Conservation (phyloP, 495 filamentous ascomycete genomes). For the Penicillium desertorum region DNA sequence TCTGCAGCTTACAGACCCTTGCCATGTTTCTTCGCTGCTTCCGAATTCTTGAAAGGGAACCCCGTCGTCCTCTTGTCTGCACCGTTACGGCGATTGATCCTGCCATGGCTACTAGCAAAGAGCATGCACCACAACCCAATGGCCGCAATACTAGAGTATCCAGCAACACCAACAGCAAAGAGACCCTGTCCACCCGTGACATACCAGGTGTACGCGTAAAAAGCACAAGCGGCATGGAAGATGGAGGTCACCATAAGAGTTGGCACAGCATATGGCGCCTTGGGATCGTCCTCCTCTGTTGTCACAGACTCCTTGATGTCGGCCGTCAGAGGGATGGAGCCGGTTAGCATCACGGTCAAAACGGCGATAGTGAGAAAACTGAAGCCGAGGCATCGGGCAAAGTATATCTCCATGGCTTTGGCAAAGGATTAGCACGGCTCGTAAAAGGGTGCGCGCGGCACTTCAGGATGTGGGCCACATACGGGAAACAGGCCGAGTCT, state of each 20-base stretch:
- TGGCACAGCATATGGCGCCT: conserved; percentile 67
- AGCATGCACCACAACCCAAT: conserved; percentile 73
- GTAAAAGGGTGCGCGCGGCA: not conserved
- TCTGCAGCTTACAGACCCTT: conserved; percentile 26
- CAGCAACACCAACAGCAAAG: conserved; percentile 56
- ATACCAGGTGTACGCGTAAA: conserved; percentile 69
- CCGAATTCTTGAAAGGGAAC: conserved; percentile 64
- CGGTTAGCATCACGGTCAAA: conserved; percentile 67
- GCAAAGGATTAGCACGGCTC: not conserved
- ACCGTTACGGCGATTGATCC: conserved; percentile 67
- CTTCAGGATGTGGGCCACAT: conserved; percentile 20
- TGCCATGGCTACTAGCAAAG: conserved; percentile 64
- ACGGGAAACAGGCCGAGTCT: conserved; percentile 56
- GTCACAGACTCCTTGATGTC: conserved; percentile 41
- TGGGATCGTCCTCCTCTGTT: conserved; percentile 51
- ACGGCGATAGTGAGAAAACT: conserved; percentile 63
- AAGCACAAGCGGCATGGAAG: conserved; percentile 62
- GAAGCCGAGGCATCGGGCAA: conserved; percentile 68
- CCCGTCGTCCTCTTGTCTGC: conserved; percentile 77
- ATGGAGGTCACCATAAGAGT: conserved; percentile 63
- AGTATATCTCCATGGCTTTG: conserved; percentile 70
- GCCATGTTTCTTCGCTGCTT: conserved; percentile 58
- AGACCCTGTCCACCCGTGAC: conserved; percentile 48
- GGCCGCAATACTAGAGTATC: conserved; percentile 52
- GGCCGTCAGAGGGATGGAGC: conserved; percentile 69